Percentiles rank a stretch among this genome's conserved stretches.
Evolutionary conservation across 78 protist genomes (phyloP).

Genomic region (Dictyostelium firmibasis): DNA sequence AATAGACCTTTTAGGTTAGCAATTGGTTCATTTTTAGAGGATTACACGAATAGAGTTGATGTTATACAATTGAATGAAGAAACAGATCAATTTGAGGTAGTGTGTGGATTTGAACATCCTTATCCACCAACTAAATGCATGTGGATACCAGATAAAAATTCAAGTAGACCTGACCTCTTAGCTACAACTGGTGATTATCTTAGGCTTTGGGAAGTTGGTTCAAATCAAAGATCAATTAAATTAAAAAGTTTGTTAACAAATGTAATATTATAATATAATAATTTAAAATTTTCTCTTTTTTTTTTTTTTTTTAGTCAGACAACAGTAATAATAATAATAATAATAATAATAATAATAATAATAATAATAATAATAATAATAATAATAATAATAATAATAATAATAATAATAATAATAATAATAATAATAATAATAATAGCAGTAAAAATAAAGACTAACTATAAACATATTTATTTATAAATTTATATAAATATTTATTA

Average conservation of each 20-base stretch:
- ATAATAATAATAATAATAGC: neutral
- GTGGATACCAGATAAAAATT: slow-evolving; percentile 91
- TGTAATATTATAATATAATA: too few relatives aligned
- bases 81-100: slow-evolving; percentile 40
- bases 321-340: neutral
- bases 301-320: too few relatives aligned
- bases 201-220: slow-evolving; percentile 92
- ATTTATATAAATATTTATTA: neutral
- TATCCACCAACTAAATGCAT: slow-evolving; percentile 97
- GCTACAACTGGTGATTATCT: slow-evolving; percentile 98
- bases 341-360: neutral
- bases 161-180: slow-evolving; percentile 86
- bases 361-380: too few relatives aligned
- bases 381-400: too few relatives aligned
- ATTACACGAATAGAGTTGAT: slow-evolving; percentile 88
- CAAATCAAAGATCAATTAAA: slow-evolving; percentile 46
- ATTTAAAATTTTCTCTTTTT: too few relatives aligned
- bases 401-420: too few relatives aligned
- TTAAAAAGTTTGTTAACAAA: slow-evolving; percentile 79
- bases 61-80: slow-evolving; percentile 80
- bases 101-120: slow-evolving; percentile 90
- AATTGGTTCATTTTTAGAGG: slow-evolving; percentile 95
- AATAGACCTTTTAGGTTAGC: slow-evolving; percentile 92
- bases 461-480: neutral
- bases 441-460: neutral